These are phyloP conservation scores for Darksidea phi DNA, from an alignment of 495 filamentous ascomycete species.

Conservation along the genomic window DNA sequence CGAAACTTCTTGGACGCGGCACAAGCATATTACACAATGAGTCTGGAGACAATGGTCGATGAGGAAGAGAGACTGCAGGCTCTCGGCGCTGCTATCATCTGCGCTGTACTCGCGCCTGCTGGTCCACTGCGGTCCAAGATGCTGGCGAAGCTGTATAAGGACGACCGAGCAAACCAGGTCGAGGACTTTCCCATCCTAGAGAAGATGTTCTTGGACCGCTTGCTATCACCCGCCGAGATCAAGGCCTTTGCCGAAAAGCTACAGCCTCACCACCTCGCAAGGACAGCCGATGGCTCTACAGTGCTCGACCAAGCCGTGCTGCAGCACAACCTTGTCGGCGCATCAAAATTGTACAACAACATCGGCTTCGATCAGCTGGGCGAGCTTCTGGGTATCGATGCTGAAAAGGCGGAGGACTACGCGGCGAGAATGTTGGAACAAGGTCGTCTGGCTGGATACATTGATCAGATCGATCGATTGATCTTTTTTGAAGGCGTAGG, in stretches of 20 bases:
- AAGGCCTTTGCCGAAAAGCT: conserved; percentile 78
- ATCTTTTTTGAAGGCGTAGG: conserved; percentile 80
- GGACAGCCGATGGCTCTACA: conserved; percentile 83
- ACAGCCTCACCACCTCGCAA: conserved; percentile 82
- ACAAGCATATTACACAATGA: conserved; percentile 82
- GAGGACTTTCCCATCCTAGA: conserved; percentile 87
- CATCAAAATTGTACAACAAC: conserved; percentile 83
- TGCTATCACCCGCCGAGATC: conserved; percentile 78
- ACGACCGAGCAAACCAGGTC: conserved; percentile 74
- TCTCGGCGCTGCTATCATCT: conserved; percentile 83
- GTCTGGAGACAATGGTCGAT: conserved; percentile 68
- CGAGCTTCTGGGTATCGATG: conserved; percentile 70
- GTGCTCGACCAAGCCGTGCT: conserved; percentile 93
- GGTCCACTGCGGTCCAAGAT: conserved; percentile 78
- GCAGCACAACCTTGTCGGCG: conserved; percentile 90
- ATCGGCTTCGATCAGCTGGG: conserved; percentile 79
- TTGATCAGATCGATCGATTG: conserved; percentile 89
- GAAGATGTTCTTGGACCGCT: conserved; percentile 94
- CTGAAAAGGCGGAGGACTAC: conserved; percentile 82
- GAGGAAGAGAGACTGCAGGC: conserved; percentile 84
- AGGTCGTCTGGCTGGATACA: conserved; percentile 76
- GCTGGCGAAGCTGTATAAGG: conserved; percentile 85
- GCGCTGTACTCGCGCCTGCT: conserved; percentile 90
- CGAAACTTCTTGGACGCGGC: conserved; percentile 88
- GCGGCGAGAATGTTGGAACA: conserved; percentile 96